phyloP scores from a whole-genome alignment of 495 filamentous ascomycete species.

The Penicillium macrosclerotiorum region DNA sequence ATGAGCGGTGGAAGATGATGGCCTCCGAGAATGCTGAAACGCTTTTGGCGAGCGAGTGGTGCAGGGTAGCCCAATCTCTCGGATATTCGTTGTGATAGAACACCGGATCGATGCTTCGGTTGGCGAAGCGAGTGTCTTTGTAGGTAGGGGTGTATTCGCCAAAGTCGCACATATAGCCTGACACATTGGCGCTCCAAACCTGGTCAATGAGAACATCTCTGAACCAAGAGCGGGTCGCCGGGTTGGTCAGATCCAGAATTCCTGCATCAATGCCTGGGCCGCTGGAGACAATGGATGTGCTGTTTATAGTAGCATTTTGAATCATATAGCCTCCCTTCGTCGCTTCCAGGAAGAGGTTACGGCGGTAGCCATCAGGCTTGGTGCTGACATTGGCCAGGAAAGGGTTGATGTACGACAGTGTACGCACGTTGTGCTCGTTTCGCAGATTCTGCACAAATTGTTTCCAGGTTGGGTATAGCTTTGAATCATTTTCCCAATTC shows the following conservation, averaged over 20 bases:
- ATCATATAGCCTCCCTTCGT: conserved; percentile 18
- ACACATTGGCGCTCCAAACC: conserved; percentile 25
- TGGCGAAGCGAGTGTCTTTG: conserved; percentile 18
- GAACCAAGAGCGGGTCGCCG: conserved; percentile 20
- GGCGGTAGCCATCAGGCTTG: conserved; percentile 21
- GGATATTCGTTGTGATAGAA: conserved; percentile 26
- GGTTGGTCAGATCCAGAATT: conserved; percentile 25
- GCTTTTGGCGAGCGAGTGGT: conserved; percentile 18
- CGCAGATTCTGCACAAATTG: conserved; percentile 26
- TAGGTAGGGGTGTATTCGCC: conserved; percentile 24
- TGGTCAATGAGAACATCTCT: conserved; percentile 17
- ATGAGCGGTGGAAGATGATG: conserved; percentile 24
- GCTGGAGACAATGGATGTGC: conserved; percentile 24
- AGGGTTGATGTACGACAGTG: conserved; percentile 27
- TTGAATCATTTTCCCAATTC: conserved; percentile 28
- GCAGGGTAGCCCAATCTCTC: conserved; percentile 22
- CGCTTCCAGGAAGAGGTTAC: conserved; percentile 21
- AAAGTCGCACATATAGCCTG: conserved; percentile 26
- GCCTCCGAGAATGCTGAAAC: conserved; percentile 18
- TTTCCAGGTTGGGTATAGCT: conserved; percentile 25
- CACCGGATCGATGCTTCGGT: conserved; percentile 19
- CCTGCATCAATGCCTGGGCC: conserved; percentile 23
- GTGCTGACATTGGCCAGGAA: conserved; percentile 26
- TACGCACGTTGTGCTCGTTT: conserved; percentile 24
- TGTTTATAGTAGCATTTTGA: conserved; percentile 22